Percentiles rank a stretch among this genome's conserved stretches.
These are phyloP conservation scores for Penicillium salamii DNA, from an alignment of 495 filamentous ascomycete genomes.

Conservation along the genomic window DNA sequence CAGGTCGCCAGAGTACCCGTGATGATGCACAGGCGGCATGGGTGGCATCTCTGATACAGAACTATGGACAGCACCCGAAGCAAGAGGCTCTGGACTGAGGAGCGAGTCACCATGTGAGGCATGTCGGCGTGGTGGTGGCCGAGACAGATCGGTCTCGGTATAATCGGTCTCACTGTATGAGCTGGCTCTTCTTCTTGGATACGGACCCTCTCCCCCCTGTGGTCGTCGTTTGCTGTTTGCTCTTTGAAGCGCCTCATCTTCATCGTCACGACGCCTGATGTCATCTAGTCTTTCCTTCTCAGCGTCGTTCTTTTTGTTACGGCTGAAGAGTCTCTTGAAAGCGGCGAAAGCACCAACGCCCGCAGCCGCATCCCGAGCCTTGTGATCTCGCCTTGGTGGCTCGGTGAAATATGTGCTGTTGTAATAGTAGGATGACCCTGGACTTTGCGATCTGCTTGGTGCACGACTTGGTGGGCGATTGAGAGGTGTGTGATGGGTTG, in stretches of 20 bases:
- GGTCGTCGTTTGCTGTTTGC: slow-evolving; percentile 48
- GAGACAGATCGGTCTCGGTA: slow-evolving; percentile 43
- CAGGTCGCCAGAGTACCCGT: slow-evolving; percentile 52
- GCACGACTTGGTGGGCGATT: slow-evolving; percentile 40
- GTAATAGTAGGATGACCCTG: slow-evolving; percentile 45
- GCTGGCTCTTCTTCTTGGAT: slow-evolving; percentile 49
- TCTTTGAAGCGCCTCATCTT: slow-evolving; percentile 58
- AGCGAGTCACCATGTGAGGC: slow-evolving; percentile 29
- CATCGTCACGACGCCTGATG: slow-evolving; percentile 52
- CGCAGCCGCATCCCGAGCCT: slow-evolving; percentile 56
- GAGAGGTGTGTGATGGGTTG: slow-evolving; percentile 38
- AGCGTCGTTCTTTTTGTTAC: slow-evolving; percentile 51
- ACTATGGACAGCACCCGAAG: slow-evolving; percentile 33
- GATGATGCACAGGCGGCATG: slow-evolving; percentile 46
- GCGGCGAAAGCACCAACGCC: slow-evolving; percentile 65
- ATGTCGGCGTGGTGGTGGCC: slow-evolving; percentile 33
- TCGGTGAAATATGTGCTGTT: slow-evolving; percentile 42
- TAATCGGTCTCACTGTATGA: slow-evolving; percentile 43
- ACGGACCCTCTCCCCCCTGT: slow-evolving; percentile 60
- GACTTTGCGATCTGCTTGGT: slow-evolving; percentile 41
- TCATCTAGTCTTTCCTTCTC: slow-evolving; percentile 65
- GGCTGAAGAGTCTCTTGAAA: slow-evolving; percentile 62
- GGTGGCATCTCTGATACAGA: slow-evolving; percentile 40
- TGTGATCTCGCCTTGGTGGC: slow-evolving; percentile 39
- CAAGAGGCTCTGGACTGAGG: slow-evolving; percentile 31